phyloP scores from a whole-genome alignment of 148 eudicot species.

The Camellia lanceoleosa region DNA sequence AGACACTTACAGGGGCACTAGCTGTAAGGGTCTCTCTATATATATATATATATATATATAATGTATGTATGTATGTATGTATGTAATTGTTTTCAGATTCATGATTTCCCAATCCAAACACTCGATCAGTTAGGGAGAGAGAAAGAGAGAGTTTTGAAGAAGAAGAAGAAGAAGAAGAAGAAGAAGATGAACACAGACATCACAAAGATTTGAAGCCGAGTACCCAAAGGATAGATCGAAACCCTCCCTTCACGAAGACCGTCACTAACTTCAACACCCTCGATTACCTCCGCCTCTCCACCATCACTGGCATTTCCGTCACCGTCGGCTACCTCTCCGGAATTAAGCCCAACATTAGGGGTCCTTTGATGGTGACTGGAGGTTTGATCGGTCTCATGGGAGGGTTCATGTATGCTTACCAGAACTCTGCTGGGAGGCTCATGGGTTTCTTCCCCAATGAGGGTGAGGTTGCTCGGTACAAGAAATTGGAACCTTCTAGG shows the following conservation, averaged over 20 bases:
- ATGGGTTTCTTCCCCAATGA: constrained; percentile 99
- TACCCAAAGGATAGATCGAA: constrained; percentile 89
- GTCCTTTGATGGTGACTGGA: constrained; percentile 96
- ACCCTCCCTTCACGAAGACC: constrained; percentile 84
- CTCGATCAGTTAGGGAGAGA: too few species aligned
- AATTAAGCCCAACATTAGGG: too few species aligned
- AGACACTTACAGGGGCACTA: too few species aligned
- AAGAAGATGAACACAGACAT: constrained; percentile 87
- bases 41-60: too few species aligned
- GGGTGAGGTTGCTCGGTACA: constrained; percentile 75
- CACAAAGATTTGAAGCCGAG: constrained; percentile 90
- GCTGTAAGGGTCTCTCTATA: too few species aligned
- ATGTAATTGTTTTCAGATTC: too few species aligned
- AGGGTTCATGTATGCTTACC: constrained; percentile 95
- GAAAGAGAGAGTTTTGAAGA: background rate
- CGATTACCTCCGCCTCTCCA: constrained; percentile 80
- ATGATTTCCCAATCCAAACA: too few species aligned
- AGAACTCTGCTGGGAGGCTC: constrained; percentile 91
- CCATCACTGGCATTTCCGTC: constrained; percentile 84
- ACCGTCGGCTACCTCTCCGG: constrained; percentile 11
- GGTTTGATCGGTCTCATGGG: constrained; percentile 87
- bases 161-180: constrained; percentile 1
- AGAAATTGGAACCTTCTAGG: constrained; percentile 36
- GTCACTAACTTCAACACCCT: constrained; percentile 85
- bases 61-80: too few species aligned